Base-by-base conservation (phyloP, 805 yeast species). In the Teunomyces atbi region DNA sequence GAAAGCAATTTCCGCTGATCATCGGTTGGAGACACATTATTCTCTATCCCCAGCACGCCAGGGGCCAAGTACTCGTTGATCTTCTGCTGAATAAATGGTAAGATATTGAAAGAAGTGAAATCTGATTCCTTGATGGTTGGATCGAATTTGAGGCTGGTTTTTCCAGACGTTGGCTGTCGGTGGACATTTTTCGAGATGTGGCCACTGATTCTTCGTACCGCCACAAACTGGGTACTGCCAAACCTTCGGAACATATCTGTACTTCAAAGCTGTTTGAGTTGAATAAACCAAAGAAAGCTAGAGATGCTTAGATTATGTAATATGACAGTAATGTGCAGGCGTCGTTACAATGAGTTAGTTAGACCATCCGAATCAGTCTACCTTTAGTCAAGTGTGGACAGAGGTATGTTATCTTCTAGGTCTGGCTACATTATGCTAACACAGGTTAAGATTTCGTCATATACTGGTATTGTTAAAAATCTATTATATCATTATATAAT, bases 51-150 rank as follows among this genome's bases (percentile, higher is more conserved):
- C 5, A n/a, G 5, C 2, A 12, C 11, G 21, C 10, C 18, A 6
- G 57, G 54, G 15, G 16, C 16, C 3, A 52, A 37, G 10, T 48
- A 29, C 13, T 48, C 21, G 44, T 64, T 60, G 40, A 59, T 35
- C 10, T 46, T 52, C n/a, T 46, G 37, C 39, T 59, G 65, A 6
- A 64, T 40, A 42, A 53, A 60, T 1, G 66, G 66, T 10, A 62
- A 37, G 1, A 64, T 42, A 1, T 62, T 62, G 40, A 45, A 55
- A 1, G 52, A 33, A 2, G 59, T 51, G 51, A 61, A 62, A 39
- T 57, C 59, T 4, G 46, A 45, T 8, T 40, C 37, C 8, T 45
- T 26, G 15, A 23, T 28, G 10, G 44, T 38, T 6, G 54, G 54
- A 26, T 51, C 51, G 37, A 42, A 49, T 43, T 33, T 43, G 6